These are phyloP conservation scores for Mortierella sp. DNA, from an alignment of 371 early-diverging fungal genomes.

Conservation along the genomic window DNA sequence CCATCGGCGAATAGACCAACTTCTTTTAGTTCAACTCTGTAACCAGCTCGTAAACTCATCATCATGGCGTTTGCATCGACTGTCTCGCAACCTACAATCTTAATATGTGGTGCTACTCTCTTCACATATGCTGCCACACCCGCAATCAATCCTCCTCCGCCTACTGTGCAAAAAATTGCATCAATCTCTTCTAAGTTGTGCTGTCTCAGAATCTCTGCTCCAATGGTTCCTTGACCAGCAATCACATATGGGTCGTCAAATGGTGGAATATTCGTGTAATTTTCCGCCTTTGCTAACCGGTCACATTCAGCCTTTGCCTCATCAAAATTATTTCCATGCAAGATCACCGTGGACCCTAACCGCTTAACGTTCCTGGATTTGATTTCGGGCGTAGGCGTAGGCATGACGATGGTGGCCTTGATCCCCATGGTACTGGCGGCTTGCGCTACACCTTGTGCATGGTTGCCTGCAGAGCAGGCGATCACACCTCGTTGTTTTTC, in stretches of 20 bases:
- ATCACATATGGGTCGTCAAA: conserved; percentile 98
- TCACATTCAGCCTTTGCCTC: conserved; percentile 90
- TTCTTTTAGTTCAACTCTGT: conserved; percentile 75
- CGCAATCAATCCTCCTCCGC: conserved; percentile 95
- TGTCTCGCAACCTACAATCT: conserved; percentile 94
- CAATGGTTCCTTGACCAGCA: conserved; percentile 98
- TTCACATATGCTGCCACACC: conserved; percentile 94
- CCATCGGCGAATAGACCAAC: conserved; percentile 98
- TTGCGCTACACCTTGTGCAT: conserved; percentile 96
- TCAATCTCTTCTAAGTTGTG: conserved; percentile 74
- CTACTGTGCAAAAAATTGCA: conserved; percentile 90
- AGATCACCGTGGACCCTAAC: conserved; percentile 91
- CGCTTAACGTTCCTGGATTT: conserved; percentile 92
- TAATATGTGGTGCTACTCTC: conserved; percentile 86
- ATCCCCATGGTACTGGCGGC: conserved; percentile 93
- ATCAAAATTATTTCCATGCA: conserved; percentile 93
- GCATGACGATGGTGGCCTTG: conserved; percentile 97
- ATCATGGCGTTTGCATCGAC: conserved; percentile 93
- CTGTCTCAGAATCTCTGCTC: conserved; percentile 93
- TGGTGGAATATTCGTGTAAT: conserved; percentile 92
- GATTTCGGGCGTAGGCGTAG: conserved; percentile 75
- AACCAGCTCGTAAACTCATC: conserved; percentile 72
- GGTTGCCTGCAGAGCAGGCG: conserved; percentile 96
- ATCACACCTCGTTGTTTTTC: conserved; percentile 91
- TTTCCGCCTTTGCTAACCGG: conserved; percentile 75